Percentiles rank a stretch among this genome's conserved stretches.
phyloP scores from a whole-genome alignment of 768 basidiomycete genomes.

The Leccinum incarnatum region DNA sequence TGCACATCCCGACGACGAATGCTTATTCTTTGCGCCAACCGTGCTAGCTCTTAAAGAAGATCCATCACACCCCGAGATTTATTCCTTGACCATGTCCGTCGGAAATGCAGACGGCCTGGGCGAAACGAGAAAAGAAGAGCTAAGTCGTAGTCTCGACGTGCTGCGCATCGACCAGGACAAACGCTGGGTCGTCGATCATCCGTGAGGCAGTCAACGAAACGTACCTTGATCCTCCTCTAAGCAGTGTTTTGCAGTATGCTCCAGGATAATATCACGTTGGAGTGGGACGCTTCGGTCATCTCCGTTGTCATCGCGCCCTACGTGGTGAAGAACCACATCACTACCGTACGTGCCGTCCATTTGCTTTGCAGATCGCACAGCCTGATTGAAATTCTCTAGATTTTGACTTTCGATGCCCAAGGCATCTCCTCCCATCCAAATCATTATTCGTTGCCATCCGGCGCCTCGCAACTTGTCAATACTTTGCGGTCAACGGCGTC shows the following conservation, averaged over 20 bases:
- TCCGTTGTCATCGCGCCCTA: slow-evolving; percentile 58
- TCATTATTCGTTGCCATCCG: slow-evolving; percentile 67
- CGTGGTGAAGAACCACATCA: slow-evolving; percentile 56
- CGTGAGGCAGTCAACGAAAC: slow-evolving; percentile 46
- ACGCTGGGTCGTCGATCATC: slow-evolving; percentile 64
- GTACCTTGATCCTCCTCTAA: slow-evolving; percentile 9
- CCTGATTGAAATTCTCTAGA: slow-evolving; percentile 39
- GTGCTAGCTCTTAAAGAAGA: slow-evolving; percentile 49
- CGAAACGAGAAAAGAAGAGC: slow-evolving; percentile 52
- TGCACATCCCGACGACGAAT: slow-evolving; percentile 94
- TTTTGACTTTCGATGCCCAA: slow-evolving; percentile 77
- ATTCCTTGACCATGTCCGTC: slow-evolving; percentile 69
- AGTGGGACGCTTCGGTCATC: slow-evolving; percentile 64
- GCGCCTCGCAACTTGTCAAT: slow-evolving; percentile 45
- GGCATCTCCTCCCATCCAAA: slow-evolving; percentile 89
- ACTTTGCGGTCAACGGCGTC: slow-evolving; percentile 30
- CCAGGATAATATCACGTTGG: slow-evolving; percentile 67
- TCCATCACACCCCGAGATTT: slow-evolving; percentile 36
- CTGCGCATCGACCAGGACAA: slow-evolving; percentile 58
- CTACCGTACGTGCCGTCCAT: slow-evolving; percentile 46
- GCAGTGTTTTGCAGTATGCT: slow-evolving; percentile 46
- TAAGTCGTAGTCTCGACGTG: slow-evolving; percentile 59
- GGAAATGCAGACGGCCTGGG: slow-evolving; percentile 84
- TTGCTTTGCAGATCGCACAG: neutral
- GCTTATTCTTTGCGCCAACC: slow-evolving; percentile 91